Base-by-base conservation (phyloP, 2,329 filamentous ascomycete species). In the Orbilia javanica region DNA sequence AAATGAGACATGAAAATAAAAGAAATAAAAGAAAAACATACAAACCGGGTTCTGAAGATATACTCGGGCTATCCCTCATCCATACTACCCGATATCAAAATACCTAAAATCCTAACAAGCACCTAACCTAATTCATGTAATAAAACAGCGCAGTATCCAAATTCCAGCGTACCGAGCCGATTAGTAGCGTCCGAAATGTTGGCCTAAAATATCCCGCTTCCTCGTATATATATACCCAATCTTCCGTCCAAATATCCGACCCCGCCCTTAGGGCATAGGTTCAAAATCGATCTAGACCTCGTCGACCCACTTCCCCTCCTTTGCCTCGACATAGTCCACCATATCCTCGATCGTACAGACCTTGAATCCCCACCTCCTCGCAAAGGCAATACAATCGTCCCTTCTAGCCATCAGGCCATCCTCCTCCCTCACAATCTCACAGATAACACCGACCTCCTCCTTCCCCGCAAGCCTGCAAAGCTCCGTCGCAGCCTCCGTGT, bases 281-380 rank as follows among this genome's bases (percentile, higher is more conserved):
- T n/a, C n/a, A n/a, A n/a, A n/a, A n/a, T n/a, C n/a, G n/a, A n/a
- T n/a, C n/a, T n/a, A n/a, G n/a, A n/a, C 67, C 25, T 73, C 63
- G 31, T 79, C 66, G 36, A 48, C 27, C 63, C 36, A 79, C 84
- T 88, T 89, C 42, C 90, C 90, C 85, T 94, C 91, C 44, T 87
- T 90, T 86, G 90, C 90, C 84, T 96, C 91, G 74, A 97, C 86
- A 84, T 96, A 92, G 72, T 86, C 87, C 29, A 95, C 91, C 85
- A 99, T 85, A 85, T 95, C 94, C 83, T 95, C 94, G 85, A 99
- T 98, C 31, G 96, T 98, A 85, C 94, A 97, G 75, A 97, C 93
- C 86, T 92, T 96, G 81, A 99, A 86, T 3, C 94, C 94, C 90
- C 92, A 98, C 85, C 88, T 90, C 84, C 90, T 90, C 29, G 94